Percentiles rank a stretch among this genome's conserved stretches.
These are phyloP conservation scores for Rhododendron ferrugineum DNA, from an alignment of 148 eudicot genomes.

Conservation along the genomic window DNA sequence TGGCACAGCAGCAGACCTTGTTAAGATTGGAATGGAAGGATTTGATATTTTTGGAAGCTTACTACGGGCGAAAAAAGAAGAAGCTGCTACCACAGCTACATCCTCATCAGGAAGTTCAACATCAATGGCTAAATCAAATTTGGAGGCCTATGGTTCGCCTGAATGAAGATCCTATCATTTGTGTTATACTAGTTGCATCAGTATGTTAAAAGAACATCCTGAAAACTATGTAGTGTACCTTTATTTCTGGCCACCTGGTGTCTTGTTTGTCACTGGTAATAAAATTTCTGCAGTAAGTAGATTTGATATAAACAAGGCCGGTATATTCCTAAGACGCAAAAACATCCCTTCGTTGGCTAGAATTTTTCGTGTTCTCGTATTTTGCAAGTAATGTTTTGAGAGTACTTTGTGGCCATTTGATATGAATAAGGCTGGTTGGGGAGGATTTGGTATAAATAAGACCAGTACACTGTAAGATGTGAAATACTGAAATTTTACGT, in stretches of 20 bases:
- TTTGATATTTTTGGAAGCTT: not conserved
- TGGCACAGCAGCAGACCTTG: conserved; percentile 2
- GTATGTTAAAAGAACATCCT: not conserved
- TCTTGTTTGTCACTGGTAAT: not conserved
- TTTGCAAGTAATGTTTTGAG: too few species aligned
- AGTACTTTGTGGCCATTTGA: too few species aligned
- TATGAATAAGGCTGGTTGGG: too few species aligned
- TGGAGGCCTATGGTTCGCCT: not conserved
- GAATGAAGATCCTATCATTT: not conserved
- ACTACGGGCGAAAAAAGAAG: not conserved
- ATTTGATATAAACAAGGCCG: too few species aligned
- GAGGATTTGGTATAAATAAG: too few species aligned
- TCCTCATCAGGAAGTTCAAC: not conserved
- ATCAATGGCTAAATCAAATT: not conserved
- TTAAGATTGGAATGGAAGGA: not conserved
- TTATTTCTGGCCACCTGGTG: not conserved
- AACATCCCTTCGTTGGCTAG: not conserved
- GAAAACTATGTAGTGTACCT: not conserved
- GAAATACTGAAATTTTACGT: too few species aligned
- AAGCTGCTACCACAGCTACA: not conserved
- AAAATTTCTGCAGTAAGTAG: too few species aligned
- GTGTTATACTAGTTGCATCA: not conserved
- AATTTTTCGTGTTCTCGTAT: too few species aligned
- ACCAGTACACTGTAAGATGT: too few species aligned
- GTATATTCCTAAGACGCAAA: too few species aligned